Conservation (phyloP, 1,139 yeast species). For the Magnusiomyces tetraspermus region DNA sequence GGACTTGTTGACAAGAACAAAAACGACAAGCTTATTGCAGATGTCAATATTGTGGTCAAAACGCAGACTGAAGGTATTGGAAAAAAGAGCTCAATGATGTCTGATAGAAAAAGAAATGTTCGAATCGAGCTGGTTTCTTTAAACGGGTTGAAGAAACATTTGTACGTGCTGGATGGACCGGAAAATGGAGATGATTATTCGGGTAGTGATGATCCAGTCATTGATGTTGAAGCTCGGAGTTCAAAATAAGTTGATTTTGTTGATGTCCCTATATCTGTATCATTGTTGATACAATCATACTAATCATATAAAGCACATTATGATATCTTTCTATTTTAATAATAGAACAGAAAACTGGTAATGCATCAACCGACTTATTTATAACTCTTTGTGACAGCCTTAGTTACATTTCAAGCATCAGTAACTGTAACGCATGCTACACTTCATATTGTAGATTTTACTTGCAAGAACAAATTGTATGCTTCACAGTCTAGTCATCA, state of each 20-base stretch:
- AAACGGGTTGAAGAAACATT: slow-evolving; percentile 8
- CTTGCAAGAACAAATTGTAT: too few relatives aligned
- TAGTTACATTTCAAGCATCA: too few relatives aligned
- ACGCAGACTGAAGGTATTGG: background rate
- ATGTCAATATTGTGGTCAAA: slow-evolving; percentile 14
- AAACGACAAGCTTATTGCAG: slow-evolving; percentile 10
- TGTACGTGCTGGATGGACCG: slow-evolving; percentile 10
- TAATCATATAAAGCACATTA: too few relatives aligned
- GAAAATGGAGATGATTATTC: slow-evolving; percentile 2
- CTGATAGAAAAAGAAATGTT: slow-evolving; percentile 9
- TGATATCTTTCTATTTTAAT: too few relatives aligned
- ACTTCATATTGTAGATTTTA: too few relatives aligned
- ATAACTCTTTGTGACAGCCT: too few relatives aligned
- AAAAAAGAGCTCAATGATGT: too few relatives aligned
- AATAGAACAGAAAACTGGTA: too few relatives aligned
- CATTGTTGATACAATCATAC: too few relatives aligned
- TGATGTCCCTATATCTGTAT: background rate
- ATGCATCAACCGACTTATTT: too few relatives aligned
- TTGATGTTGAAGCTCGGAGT: background rate
- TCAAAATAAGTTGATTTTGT: background rate
- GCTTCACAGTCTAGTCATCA: too few relatives aligned
- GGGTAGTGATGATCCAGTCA: background rate
- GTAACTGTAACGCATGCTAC: too few relatives aligned
- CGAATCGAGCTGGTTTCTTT: slow-evolving; percentile 10
- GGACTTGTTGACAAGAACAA: slow-evolving; percentile 12